Evolutionary conservation across 2,329 filamentous ascomycete species (phyloP), one percentile per base, ranked within the genome.

Genomic region (Arthrobotrys entomopaga): DNA sequence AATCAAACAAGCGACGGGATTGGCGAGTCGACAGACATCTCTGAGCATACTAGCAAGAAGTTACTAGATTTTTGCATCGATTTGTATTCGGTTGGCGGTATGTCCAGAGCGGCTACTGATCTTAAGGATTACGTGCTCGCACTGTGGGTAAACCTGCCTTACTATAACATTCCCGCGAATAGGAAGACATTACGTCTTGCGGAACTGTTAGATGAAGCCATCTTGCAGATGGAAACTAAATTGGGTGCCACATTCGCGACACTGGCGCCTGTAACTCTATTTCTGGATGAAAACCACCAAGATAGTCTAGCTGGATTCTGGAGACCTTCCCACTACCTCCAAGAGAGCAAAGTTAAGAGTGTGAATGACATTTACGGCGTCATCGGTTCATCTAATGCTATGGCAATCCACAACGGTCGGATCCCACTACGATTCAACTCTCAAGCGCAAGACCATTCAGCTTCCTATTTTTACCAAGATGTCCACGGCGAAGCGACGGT

Each of bases 191-290:
- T 58, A 29, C n/a, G 8, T 13, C 19, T 46, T 16, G 10, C 29
- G 3, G 29, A 58, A 15, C 29, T 58, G 5, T 15, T 58, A 8
- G 26, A 58, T 3, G 54, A 58, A 19, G 54, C 54, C 15, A 43
- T 58, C 20, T n/a, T 20, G n/a, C 54, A 58, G 16, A 42, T 58
- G 34, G 54, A 58, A 16, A 53, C 11, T 2, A 58, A 58, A 58
- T 15, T 19, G 6, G 8, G 40, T 26, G 54, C 54, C 20, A 40
- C 54, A n/a, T 58, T 58, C 3, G 34, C 26, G 6, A 19, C 19
- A 11, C 13, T 34, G 10, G 26, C 54, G 20, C 34, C 54, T 3
- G 34, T 16, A 22, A 46, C 26, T 8, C 54, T 58, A 8, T 58
- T 58, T 15, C 5, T 29, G 7, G 34, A 42, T 40, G 6, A 42